Evolutionary conservation across 495 filamentous ascomycete genomes (phyloP), one percentile per base, ranked within the genome.

Genomic region (Xylaria grammica): DNA sequence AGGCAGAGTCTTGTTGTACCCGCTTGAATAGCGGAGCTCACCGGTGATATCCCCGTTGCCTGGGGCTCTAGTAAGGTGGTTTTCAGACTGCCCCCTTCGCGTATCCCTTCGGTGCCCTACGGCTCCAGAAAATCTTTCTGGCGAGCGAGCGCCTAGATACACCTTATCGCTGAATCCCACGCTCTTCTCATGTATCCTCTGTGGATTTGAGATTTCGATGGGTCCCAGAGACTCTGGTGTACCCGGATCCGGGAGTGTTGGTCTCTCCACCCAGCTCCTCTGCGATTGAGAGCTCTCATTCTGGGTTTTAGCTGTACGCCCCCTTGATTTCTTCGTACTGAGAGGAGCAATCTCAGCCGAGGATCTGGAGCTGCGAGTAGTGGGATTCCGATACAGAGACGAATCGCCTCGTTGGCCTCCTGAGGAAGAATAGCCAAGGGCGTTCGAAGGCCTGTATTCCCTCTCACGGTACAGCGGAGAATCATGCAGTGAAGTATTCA

Each of bases 81-180:
- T 15, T 4, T 22, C 11, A 17, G 42, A 64, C 34, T 50, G 42
- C 32, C 42, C 15, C 29, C 9, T 57, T 10, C 17, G 30, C 2
- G 32, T 15, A 10, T 64, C 38, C 52, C 44, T 58, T 58, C 17
- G 30, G 19, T 51, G 32, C 22, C 44, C 44, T 29, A n/a, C 22
- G 22, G 30, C 30, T 9, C 30, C 10, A 15, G 11, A 11, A 32
- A 22, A 15, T 34, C 58, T 61, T 19, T 34, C 32, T 22, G 58
- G 32, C 38, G 44, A n/a, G 27, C n/a, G 9, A 38, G 32, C 20
- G 9, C n/a, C 15, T 38, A 15, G 22, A 34, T 40, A 50, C 5
- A 26, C 62, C 8, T 58, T 24, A 30, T 64, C 62, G n/a, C 9
- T 26, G 32, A 44, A 51, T 5, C 34, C 44, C 20, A 50, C 53